Conservation (phyloP, 805 yeast species). For the Pichia cabralensis region DNA sequence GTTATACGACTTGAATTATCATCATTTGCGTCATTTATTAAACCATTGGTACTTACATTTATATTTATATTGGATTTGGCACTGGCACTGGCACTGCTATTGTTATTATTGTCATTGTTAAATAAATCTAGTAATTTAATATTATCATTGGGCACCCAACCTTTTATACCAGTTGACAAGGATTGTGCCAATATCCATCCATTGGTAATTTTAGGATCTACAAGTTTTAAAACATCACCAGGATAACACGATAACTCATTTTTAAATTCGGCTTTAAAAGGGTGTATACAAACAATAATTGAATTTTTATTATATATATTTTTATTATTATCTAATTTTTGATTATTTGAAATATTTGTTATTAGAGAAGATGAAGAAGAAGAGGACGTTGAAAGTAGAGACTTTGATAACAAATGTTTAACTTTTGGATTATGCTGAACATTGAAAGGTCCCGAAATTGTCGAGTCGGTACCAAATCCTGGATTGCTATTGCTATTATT, state of each 20-base stretch:
- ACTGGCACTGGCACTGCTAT: not conserved
- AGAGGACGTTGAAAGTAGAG: not conserved
- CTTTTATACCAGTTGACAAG: constrained; percentile 37
- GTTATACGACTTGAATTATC: too few relatives aligned
- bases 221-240: constrained; percentile 43
- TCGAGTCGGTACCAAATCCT: too few relatives aligned
- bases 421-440: constrained; percentile 11
- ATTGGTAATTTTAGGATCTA: constrained; percentile 33
- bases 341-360: too few relatives aligned
- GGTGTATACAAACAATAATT: constrained; percentile 5
- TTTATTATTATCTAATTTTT: too few relatives aligned
- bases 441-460: constrained; percentile 13
- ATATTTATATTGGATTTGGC: too few relatives aligned
- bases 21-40: too few relatives aligned
- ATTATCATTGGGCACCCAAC: constrained; percentile 43
- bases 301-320: too few relatives aligned
- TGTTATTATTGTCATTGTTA: not conserved
- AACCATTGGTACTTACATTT: too few relatives aligned
- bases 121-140: constrained; percentile 10
- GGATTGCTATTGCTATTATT: too few relatives aligned
- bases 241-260: constrained; percentile 36
- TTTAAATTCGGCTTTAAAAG: constrained; percentile 9
- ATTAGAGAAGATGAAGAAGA: not conserved
- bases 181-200: constrained; percentile 52
- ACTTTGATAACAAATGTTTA: not conserved